Conservation (phyloP, 306 rosid genomes). For the Citrullus amarus region DNA sequence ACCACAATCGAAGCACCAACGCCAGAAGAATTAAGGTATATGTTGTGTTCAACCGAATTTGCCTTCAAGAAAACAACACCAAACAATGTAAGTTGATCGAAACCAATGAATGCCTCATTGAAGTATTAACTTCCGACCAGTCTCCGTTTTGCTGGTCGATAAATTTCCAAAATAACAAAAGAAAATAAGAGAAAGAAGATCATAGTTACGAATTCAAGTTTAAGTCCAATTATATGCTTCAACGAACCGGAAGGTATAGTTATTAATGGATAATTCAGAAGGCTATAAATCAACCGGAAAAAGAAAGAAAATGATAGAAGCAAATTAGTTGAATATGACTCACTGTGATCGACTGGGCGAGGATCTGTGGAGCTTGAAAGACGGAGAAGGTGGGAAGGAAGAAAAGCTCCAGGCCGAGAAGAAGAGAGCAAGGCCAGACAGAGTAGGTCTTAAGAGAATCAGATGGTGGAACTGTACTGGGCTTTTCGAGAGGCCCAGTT, state of each 20-base stretch:
- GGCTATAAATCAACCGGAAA: not conserved
- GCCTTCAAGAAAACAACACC: not conserved
- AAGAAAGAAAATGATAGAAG: not conserved
- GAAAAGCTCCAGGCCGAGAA: not conserved
- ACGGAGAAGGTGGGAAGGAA: not conserved
- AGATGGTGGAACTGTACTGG: not conserved
- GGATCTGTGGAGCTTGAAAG: conserved; percentile 17
- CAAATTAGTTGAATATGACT: conserved; percentile 3
- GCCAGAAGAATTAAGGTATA: too few species aligned
- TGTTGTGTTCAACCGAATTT: not conserved
- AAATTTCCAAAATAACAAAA: not conserved
- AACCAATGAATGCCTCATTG: not conserved
- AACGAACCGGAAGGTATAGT: not conserved
- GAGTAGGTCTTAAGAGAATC: conserved; percentile 16
- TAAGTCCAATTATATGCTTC: not conserved
- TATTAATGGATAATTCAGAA: not conserved
- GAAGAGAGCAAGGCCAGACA: not conserved
- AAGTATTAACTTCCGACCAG: not conserved
- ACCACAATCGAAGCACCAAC: conserved; percentile 4
- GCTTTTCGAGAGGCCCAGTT: not conserved
- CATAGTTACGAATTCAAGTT: not conserved
- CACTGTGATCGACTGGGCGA: conserved; percentile 27
- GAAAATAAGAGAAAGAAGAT: not conserved
- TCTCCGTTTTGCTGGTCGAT: not conserved
- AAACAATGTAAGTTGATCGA: not conserved